Evolutionary conservation across 2,329 filamentous ascomycete genomes (phyloP).

Genomic region (Zelopaecilomyces penicillatus): DNA sequence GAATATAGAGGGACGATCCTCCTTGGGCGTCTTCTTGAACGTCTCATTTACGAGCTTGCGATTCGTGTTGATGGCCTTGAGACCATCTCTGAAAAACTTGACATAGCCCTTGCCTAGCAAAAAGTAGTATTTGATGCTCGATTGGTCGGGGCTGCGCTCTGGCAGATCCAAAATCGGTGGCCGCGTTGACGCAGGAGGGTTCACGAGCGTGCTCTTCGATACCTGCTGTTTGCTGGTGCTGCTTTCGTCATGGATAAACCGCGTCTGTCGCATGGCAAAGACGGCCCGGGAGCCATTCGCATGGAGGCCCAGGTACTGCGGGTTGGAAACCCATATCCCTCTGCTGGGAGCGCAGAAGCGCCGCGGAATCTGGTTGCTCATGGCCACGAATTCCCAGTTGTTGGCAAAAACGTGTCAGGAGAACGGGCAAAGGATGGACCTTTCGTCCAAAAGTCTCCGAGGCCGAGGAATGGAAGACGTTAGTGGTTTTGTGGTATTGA

Average conservation of each 20-base stretch:
- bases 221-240: conserved; percentile 17
- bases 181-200: conserved; percentile 65
- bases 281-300: conserved; percentile 8
- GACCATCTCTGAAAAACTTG: conserved; percentile 78
- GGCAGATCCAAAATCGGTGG: conserved; percentile 63
- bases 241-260: conserved; percentile 15
- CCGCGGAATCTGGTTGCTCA: conserved; percentile 26
- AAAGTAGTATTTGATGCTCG: conserved; percentile 41
- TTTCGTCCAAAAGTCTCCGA: too few species aligned
- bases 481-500: too few species aligned
- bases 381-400: conserved; percentile 10
- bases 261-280: conserved; percentile 11
- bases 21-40: conserved; percentile 36
- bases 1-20: conserved; percentile 42
- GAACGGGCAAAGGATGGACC: too few species aligned
- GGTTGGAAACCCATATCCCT: conserved; percentile 10
- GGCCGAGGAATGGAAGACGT: too few species aligned
- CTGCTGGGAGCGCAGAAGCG: conserved; percentile 17
- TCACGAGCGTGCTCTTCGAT: conserved; percentile 39
- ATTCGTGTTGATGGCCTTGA: conserved; percentile 68
- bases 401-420: too few species aligned
- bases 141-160: conserved; percentile 31
- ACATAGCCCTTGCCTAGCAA: conserved; percentile 66
- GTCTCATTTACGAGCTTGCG: conserved; percentile 41
- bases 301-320: conserved; percentile 5